These are phyloP conservation scores for Penicillium paradoxum DNA, from an alignment of 495 filamentous ascomycete genomes.

Conservation along the genomic window DNA sequence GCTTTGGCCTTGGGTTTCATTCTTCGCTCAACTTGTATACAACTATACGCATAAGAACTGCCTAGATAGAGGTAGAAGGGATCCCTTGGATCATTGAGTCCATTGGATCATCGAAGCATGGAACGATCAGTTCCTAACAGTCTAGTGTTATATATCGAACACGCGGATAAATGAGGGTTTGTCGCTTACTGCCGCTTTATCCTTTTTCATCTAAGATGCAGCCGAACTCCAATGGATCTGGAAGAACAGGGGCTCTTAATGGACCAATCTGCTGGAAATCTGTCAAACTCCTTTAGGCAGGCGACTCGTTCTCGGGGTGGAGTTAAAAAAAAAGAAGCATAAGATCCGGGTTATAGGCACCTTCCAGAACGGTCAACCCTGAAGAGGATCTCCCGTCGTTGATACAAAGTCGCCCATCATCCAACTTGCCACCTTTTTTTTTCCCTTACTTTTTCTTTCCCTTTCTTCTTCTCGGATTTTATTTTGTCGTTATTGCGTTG, in stretches of 20 bases:
- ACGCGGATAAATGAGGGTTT: neutral
- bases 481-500: neutral
- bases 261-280: conserved; percentile 13
- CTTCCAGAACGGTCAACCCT: conserved; percentile 28
- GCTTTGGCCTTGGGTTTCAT: too few species aligned
- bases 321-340: conserved; percentile 19
- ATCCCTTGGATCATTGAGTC: too few species aligned
- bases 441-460: neutral
- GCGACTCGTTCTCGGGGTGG: conserved; percentile 19
- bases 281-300: conserved; percentile 26
- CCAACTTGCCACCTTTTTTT: neutral
- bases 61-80: too few species aligned
- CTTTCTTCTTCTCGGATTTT: neutral
- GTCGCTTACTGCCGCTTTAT: neutral
- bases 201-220: neutral
- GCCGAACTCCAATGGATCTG: conserved; percentile 6
- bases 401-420: conserved; percentile 7
- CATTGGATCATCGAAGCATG: too few species aligned
- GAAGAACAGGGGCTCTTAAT: conserved; percentile 6
- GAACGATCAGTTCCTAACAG: too few species aligned
- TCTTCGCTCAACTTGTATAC: too few species aligned
- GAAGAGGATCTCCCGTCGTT: conserved; percentile 20
- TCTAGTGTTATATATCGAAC: neutral
- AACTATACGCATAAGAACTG: too few species aligned
- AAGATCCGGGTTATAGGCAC: conserved; percentile 25